Base-by-base conservation (phyloP, 108 stramenopile species). In the Cyclotella baltica region DNA sequence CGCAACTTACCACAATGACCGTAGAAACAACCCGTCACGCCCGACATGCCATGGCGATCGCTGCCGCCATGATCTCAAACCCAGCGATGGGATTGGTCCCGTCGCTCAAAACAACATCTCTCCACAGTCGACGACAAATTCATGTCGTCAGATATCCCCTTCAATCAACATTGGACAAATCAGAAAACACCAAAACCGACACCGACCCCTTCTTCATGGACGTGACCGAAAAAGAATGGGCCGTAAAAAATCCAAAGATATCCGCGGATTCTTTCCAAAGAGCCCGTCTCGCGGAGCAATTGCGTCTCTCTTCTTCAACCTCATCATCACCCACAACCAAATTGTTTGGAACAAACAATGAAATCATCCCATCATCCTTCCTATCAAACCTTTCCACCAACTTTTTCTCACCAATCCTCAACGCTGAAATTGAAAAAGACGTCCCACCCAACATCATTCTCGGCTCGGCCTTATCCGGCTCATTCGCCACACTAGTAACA, bases 391-490 rank as follows among this genome's bases (percentile, higher is more conserved):
- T 18, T 31, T 13, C 57, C 18, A 28, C 55, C 55, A 59, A 27
- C 6, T 40, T 78, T 57, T 50, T 67, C 43, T 40, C 35, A 20
- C 72, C 78, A 10, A 22, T 83, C n/a, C 65, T 80, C 50, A 48
- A 76, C 29, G 78, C 81, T 15, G 67, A 85, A 33, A 84, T 92
- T 35, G 76, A 84, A 77, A 65, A 86, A 36, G 83, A 84, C 46
- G 88, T 90, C 22, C 81, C 89, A 23, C 62, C 59, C 11, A 75
- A 81, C 40, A 62, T 72, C 20, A 90, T 93, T 75, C 80, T 85
- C 50, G 92, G 92, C 16, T 88, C 92, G 16, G 83, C 79, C 28
- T 34, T 89, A n/a, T 34, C 77, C 20, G 89, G 82, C 36, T 81
- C 88, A 43, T 58, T 75, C 47, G 35, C 90, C 36, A 64, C 78